These are phyloP conservation scores for Vachellia pachyceras DNA, from an alignment of 306 rosid species.

Conservation along the genomic window DNA sequence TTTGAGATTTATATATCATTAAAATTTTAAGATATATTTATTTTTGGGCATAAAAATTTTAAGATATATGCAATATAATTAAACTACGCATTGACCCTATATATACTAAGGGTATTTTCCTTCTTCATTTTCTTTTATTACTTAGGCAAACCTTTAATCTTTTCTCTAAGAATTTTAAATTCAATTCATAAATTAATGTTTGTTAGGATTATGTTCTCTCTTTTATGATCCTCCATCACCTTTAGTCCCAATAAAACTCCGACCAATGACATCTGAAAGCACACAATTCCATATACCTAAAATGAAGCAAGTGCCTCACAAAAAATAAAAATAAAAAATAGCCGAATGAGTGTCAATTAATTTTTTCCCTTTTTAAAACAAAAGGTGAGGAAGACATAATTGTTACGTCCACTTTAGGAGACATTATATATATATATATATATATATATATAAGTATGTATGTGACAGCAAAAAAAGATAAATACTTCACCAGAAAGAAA, in stretches of 20 bases:
- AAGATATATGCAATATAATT: too few relatives aligned
- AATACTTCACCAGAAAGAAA: too few relatives aligned
- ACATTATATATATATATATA: too few relatives aligned
- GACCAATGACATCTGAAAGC: not conserved
- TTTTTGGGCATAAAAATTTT: too few relatives aligned
- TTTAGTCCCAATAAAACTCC: not conserved
- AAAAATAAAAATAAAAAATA: not conserved
- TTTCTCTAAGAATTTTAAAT: not conserved
- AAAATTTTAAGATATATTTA: not conserved
- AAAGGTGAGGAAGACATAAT: not conserved
- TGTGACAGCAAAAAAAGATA: not conserved
- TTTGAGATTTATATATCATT: too few relatives aligned
- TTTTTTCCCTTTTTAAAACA: not conserved
- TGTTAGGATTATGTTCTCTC: not conserved
- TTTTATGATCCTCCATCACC: not conserved
- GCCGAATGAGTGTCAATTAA: not conserved
- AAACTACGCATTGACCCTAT: too few relatives aligned
- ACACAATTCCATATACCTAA: not conserved
- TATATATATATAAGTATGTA: too few relatives aligned
- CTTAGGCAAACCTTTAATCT: too few relatives aligned
- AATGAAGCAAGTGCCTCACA: not conserved
- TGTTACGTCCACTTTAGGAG: not conserved
- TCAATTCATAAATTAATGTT: not conserved
- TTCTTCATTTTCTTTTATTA: too few relatives aligned
- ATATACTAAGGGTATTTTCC: too few relatives aligned